Evolutionary conservation across 2,329 filamentous ascomycete species (phyloP).

Genomic region (Sporothrix luriei): DNA sequence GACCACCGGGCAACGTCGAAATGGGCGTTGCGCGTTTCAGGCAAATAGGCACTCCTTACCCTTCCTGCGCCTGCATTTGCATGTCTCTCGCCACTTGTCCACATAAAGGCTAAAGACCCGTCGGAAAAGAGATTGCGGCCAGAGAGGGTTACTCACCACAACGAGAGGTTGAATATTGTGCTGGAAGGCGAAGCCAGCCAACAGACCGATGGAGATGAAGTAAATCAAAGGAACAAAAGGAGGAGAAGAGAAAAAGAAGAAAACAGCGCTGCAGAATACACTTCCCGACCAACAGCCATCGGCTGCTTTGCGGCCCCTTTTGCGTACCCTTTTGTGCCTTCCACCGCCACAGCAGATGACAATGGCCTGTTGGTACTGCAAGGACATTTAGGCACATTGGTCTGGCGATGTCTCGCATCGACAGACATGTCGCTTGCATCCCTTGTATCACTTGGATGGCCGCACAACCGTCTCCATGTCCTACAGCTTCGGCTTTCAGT

Average conservation of each 20-base stretch:
- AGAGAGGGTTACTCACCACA: neutral
- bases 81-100: neutral
- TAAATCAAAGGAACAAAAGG: neutral
- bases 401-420: neutral
- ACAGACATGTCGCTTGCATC: neutral
- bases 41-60: constrained; percentile 1
- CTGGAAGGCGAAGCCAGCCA: neutral
- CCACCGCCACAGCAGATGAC: neutral
- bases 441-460: neutral
- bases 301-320: neutral
- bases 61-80: neutral
- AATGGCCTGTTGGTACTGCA: neutral
- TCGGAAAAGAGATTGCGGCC: neutral
- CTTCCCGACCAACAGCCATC: neutral
- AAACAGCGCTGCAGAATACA: neutral
- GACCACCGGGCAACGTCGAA: constrained; percentile 1
- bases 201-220: neutral
- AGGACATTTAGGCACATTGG: constrained; percentile 8
- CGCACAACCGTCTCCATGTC: neutral
- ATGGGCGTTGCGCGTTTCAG: neutral
- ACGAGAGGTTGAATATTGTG: neutral
- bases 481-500: neutral
- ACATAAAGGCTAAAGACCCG: neutral
- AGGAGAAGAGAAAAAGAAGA: too few species aligned
- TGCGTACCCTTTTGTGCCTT: too few species aligned